Evolutionary conservation across 768 basidiomycete species (phyloP).

Genomic region (Mrakia gelida): DNA sequence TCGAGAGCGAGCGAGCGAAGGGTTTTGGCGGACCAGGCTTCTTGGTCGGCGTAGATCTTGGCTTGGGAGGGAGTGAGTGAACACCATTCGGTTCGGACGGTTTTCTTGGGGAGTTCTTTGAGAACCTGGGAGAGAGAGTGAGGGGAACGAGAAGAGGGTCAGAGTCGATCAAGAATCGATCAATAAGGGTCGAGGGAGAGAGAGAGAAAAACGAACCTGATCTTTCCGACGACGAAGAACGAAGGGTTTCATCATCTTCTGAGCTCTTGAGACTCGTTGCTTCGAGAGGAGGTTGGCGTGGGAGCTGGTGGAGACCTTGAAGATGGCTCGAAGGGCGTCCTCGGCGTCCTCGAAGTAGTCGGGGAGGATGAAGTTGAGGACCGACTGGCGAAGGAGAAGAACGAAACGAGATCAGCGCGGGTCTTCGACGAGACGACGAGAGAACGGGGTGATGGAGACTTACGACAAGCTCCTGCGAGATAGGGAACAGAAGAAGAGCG

Average conservation of each 20-base stretch:
- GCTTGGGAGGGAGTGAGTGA: slow-evolving; percentile 79
- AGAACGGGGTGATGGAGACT: neutral
- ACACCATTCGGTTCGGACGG: slow-evolving; percentile 91
- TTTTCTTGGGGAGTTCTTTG: slow-evolving; percentile 86
- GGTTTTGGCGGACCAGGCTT: slow-evolving; percentile 75
- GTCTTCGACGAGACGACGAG: neutral
- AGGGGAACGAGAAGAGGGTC: neutral
- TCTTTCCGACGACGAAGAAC: slow-evolving; percentile 95
- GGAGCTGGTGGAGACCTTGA: slow-evolving; percentile 85
- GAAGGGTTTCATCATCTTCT: slow-evolving; percentile 99
- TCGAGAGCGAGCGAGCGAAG: slow-evolving; percentile 55
- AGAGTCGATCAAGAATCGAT: too few species aligned
- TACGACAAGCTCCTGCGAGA: slow-evolving; percentile 26
- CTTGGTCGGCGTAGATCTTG: slow-evolving; percentile 76
- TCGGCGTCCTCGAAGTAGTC: slow-evolving; percentile 74
- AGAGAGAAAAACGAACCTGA: slow-evolving; percentile 55
- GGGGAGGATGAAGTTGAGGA: slow-evolving; percentile 96
- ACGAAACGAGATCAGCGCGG: neutral
- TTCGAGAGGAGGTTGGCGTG: slow-evolving; percentile 82
- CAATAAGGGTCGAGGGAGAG: too few species aligned
- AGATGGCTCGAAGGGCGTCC: slow-evolving; percentile 80
- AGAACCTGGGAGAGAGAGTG: slow-evolving; percentile 59
- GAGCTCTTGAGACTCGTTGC: slow-evolving; percentile 87
- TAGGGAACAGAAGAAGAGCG: too few species aligned
- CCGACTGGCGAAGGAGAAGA: slow-evolving; percentile 56